Base-by-base conservation (phyloP, 1,139 yeast species). In the Pichia sp. region DNA sequence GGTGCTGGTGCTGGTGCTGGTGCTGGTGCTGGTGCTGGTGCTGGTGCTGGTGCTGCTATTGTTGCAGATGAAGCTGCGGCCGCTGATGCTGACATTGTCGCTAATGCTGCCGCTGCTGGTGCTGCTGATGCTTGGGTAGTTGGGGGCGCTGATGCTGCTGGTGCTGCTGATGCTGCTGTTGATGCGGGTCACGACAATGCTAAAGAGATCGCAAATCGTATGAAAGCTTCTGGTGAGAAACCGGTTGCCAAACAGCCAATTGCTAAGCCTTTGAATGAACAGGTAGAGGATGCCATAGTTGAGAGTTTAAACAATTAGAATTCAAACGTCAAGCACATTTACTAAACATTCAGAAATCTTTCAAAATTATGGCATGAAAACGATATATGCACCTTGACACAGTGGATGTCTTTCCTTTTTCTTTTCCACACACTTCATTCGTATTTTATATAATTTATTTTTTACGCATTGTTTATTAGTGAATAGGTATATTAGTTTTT, bases 191-290 rank as follows among this genome's bases (percentile, higher is more conserved):
- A 30, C n/a, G 51, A 48, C 10, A 41, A 29, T 11, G 43, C 30
- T n/a, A 42, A 49, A 29, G 40, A 60, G 31, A 55, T 59, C 44
- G 51, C 44, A 7, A 61, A 63, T 5, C 57, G 53, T 6, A 47
- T 64, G 51, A 64, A 63, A 42, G 57, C 59, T 26, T 47, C 57
- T 10, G 64, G 66, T 32, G 59, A 60, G 53, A 53, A 62, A 6
- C 67, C 66, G 6, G 49, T 47, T 1, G 61, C 67, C 7, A 64
- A 64, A 30, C 62, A 60, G 41, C 62, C 62, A 5, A 60, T 63
- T 31, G 62, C 67, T 6, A 55, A 55, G 36, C 48, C 58, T 0
- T 38, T 55, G 15, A 40, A 53, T 16, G 48, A 53, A 34, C 58
- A 55, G 44, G 41, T 40, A 3, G 60, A 57, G 16, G 51, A 46